These are phyloP conservation scores for Lichtheimia corymbifera DNA, from an alignment of 371 early-diverging fungal genomes.

Conservation along the genomic window DNA sequence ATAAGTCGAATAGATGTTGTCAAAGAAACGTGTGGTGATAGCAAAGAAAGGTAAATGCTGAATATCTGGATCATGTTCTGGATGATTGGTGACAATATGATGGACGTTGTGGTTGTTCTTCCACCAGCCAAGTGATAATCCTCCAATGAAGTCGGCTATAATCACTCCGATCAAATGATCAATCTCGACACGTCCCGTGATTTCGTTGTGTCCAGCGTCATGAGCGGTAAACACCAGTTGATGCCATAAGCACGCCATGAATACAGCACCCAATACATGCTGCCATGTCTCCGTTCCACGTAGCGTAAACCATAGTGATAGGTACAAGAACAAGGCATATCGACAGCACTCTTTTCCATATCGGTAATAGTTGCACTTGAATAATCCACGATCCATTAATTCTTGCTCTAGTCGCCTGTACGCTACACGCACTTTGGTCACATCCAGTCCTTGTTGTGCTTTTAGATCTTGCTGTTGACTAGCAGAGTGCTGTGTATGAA, in stretches of 20 bases:
- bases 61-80: slow-evolving; percentile 95
- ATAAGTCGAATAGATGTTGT: slow-evolving; percentile 86
- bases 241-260: slow-evolving; percentile 86
- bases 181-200: slow-evolving; percentile 71
- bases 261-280: slow-evolving; percentile 61
- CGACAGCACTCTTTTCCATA: slow-evolving; percentile 78
- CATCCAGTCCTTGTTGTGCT: slow-evolving; percentile 32
- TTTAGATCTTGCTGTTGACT: slow-evolving; percentile 22
- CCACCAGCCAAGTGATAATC: slow-evolving; percentile 96
- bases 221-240: slow-evolving; percentile 92
- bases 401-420: slow-evolving; percentile 70
- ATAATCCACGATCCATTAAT: slow-evolving; percentile 64
- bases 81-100: slow-evolving; percentile 88
- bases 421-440: slow-evolving; percentile 46
- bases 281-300: slow-evolving; percentile 64
- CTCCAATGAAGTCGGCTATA: slow-evolving; percentile 83
- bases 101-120: slow-evolving; percentile 95
- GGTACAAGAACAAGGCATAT: slow-evolving; percentile 59
- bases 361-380: slow-evolving; percentile 74
- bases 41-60: slow-evolving; percentile 97
- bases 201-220: slow-evolving; percentile 92
- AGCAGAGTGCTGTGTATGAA: slow-evolving; percentile 25
- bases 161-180: slow-evolving; percentile 85
- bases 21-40: slow-evolving; percentile 77
- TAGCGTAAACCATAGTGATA: slow-evolving; percentile 64